These are phyloP conservation scores for Amphibolis antarctica DNA, from an alignment of 106 monocot genomes.

Conservation along the genomic window DNA sequence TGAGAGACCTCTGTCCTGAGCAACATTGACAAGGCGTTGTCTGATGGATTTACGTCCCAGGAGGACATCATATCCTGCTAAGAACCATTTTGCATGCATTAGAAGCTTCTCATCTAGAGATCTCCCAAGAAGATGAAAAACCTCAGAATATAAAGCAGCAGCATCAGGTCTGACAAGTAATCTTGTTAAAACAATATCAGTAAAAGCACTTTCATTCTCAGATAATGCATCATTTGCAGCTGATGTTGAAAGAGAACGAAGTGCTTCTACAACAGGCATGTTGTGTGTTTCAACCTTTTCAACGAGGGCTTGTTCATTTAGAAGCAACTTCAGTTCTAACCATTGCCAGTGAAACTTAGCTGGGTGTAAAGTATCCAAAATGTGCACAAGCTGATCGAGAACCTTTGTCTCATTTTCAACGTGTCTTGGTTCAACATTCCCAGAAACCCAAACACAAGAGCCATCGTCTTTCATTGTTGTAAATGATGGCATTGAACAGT, in stretches of 20 bases:
- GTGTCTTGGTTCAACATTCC: slow-evolving; percentile 31
- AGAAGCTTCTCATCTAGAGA: slow-evolving; percentile 78
- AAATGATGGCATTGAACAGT: slow-evolving; percentile 68
- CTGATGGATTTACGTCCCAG: slow-evolving; percentile 83
- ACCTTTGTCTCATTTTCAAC: slow-evolving; percentile 59
- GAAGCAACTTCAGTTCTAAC: slow-evolving; percentile 85
- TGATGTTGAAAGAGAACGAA: slow-evolving; percentile 67
- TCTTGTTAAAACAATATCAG: slow-evolving; percentile 76
- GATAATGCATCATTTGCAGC: slow-evolving; percentile 59
- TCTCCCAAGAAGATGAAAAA: slow-evolving; percentile 80
- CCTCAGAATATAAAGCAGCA: slow-evolving; percentile 88
- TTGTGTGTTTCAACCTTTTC: slow-evolving; percentile 64
- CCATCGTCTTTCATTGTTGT: slow-evolving; percentile 55
- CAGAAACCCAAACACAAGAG: slow-evolving; percentile 44
- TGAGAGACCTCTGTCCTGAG: slow-evolving; percentile 51
- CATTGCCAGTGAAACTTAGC: slow-evolving; percentile 99
- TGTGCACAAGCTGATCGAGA: slow-evolving; percentile 64
- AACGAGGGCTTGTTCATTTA: slow-evolving; percentile 84
- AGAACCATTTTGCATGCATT: slow-evolving; percentile 76
- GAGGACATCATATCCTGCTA: slow-evolving; percentile 80
- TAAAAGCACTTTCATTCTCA: slow-evolving; percentile 79
- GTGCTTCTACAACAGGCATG: slow-evolving; percentile 73
- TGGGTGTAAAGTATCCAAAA: slow-evolving; percentile 86
- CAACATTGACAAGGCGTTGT: slow-evolving; percentile 72
- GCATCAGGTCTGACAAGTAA: slow-evolving; percentile 94